A percentile compares a stretch with the other conserved stretches of the same genome.
phyloP scores from a whole-genome alignment of 2,329 filamentous ascomycete species.

The Aspergillus melleus region DNA sequence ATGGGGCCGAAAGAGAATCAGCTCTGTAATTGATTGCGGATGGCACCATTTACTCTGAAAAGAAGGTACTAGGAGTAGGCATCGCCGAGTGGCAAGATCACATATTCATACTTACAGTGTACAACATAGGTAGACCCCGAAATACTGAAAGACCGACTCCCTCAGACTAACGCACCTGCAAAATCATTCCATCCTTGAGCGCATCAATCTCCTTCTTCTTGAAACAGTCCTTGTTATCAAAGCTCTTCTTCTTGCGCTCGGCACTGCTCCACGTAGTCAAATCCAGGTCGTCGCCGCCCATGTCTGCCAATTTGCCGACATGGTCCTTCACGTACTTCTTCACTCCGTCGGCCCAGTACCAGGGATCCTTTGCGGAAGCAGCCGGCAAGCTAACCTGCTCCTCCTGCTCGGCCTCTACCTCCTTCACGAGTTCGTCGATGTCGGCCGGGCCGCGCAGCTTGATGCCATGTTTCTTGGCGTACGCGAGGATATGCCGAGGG shows the following conservation, averaged over 20 bases:
- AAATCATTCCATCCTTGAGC: conserved; percentile 39
- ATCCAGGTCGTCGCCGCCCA: conserved; percentile 44
- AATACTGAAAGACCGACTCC: too few species aligned
- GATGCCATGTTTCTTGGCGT: conserved; percentile 19
- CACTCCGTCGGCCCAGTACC: not conserved
- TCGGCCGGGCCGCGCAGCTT: conserved; percentile 12
- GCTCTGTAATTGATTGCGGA: too few species aligned
- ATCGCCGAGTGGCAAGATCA: too few species aligned
- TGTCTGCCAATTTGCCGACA: conserved; percentile 11
- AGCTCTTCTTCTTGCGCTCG: conserved; percentile 35
- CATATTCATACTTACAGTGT: too few species aligned
- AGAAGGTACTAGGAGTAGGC: too few species aligned
- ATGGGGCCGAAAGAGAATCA: too few species aligned
- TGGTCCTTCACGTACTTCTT: not conserved
- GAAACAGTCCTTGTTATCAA: conserved; percentile 40
- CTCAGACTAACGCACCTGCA: conserved; percentile 16
- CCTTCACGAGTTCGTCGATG: conserved; percentile 21
- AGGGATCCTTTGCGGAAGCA: not conserved
- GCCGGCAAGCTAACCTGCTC: conserved; percentile 27
- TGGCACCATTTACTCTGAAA: too few species aligned
- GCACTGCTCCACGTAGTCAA: conserved; percentile 36
- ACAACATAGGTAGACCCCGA: too few species aligned
- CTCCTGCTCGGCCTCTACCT: not conserved
- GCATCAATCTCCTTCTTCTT: conserved; percentile 31
- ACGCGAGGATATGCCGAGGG: conserved; percentile 5